Base-by-base conservation (phyloP, 2,329 filamentous ascomycete genomes). In the Fusarium fracticaudum region DNA sequence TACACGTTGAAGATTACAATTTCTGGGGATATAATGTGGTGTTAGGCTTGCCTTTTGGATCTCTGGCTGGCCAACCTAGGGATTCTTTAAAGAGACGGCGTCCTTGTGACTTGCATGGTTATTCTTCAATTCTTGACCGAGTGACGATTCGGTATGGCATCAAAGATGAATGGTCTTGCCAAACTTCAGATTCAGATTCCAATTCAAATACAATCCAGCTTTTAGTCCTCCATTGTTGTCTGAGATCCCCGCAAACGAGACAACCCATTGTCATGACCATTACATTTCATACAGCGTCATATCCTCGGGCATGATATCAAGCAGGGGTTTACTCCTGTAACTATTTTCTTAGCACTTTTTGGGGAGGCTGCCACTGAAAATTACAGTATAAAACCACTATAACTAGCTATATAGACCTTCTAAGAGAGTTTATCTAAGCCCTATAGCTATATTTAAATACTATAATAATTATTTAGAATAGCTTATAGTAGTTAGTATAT, bases 81-180 rank as follows among this genome's bases (percentile, higher is more conserved):
- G 29, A 53, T 29, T 29, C 15, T 58, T 51, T 41, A 35, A 74
- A 43, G 47, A 74, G 62, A 47, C 53, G 72, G 72, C 72, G 72
- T 74, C 66, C 40, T 41, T 57, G 44, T 60, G 45, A 48, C 55
- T 55, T 38, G 35, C 38, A 60, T 61, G 44, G n/a, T 53, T 67
- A 43, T 70, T 24, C 59, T 51, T 55, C 68, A 61, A 61, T 71
- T 72, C 63, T 74, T 40, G 31, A 29, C 38, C 55, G 51, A 58
- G 41, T 22, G 31, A 47, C 37, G 17, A 45, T 45, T 71, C 24
- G 71, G 53, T 50, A 54, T 63, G 70, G 67, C 60, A 71, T 62
- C 29, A 47, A 62, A 62, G 37, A 68, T 53, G 55, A 35, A 45
- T 41, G 44, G 44, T 61, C 35, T 67, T 71, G 47, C 67, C 67